Evolutionary conservation across 1,139 yeast species (phyloP).

Genomic region (Lodderomyces orthopsilosis): DNA sequence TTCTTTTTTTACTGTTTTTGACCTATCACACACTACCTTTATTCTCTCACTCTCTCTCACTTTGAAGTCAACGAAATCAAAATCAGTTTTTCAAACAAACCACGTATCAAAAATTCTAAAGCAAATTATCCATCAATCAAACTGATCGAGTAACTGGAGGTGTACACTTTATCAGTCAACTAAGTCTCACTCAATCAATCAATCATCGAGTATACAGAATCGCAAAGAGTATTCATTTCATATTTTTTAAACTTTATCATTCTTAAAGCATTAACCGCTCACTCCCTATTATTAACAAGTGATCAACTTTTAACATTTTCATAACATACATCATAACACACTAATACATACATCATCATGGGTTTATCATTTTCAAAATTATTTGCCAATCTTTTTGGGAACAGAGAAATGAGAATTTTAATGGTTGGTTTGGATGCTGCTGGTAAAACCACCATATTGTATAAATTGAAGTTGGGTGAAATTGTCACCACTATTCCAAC

Average conservation of each 20-base stretch:
- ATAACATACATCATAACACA: background rate
- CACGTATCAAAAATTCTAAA: background rate
- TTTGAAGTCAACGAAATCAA: background rate
- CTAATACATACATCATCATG: conserved; percentile 18
- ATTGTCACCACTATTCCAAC: conserved; percentile 44
- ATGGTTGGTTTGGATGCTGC: conserved; percentile 47
- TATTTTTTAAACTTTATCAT: background rate
- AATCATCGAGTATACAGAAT: background rate
- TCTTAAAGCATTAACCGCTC: background rate
- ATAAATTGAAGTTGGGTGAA: conserved; percentile 42
- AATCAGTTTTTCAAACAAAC: conserved; percentile 1
- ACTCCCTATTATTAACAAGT: no score
- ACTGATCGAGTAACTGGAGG: background rate
- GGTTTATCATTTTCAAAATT: conserved; percentile 39
- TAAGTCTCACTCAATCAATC: background rate
- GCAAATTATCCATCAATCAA: background rate
- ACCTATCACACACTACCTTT: background rate
- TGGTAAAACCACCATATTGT: conserved; percentile 43
- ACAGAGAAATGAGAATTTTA: conserved; percentile 43
- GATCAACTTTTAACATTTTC: no score
- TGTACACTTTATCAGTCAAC: background rate
- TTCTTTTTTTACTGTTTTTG: background rate
- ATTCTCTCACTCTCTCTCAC: background rate
- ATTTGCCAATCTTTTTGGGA: conserved; percentile 37
- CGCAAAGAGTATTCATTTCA: background rate